Conservation (phyloP, 345 rosid genomes). For the Heritiera littoralis region DNA sequence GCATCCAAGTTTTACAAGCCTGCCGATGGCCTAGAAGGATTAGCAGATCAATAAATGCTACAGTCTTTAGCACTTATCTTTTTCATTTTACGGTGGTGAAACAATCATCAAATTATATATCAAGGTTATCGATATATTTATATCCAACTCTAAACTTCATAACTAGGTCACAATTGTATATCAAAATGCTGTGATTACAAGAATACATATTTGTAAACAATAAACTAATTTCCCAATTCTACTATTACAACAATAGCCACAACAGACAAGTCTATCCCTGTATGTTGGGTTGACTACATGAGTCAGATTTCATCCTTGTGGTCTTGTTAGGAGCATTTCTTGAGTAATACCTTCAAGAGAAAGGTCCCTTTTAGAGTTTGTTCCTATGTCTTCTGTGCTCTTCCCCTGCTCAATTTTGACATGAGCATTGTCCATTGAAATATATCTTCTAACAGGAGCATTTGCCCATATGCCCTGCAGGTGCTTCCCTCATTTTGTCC, state of each 20-base stretch:
- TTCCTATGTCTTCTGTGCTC: background rate
- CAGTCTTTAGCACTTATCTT: too few relatives aligned
- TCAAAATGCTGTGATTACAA: slow-evolving; percentile 1
- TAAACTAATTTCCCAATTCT: slow-evolving; percentile 6
- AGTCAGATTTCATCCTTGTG: background rate
- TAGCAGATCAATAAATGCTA: too few relatives aligned
- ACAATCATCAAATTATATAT: too few relatives aligned
- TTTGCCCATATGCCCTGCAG: background rate
- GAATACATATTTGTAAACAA: background rate
- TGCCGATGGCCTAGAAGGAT: background rate
- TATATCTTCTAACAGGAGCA: background rate
- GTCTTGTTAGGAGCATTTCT: background rate
- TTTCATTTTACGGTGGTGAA: too few relatives aligned
- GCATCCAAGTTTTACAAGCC: background rate
- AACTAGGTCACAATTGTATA: background rate
- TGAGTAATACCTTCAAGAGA: background rate
- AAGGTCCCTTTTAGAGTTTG: background rate
- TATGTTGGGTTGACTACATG: background rate
- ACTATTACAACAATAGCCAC: background rate
- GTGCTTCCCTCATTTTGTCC: background rate
- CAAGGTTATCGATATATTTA: background rate
- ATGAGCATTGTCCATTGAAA: background rate
- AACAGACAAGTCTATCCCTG: background rate
- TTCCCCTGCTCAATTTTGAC: background rate
- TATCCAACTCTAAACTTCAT: slow-evolving; percentile 1